Base-by-base conservation (phyloP, 108 stramenopile species). In the Cylindrotheca fusiformis region DNA sequence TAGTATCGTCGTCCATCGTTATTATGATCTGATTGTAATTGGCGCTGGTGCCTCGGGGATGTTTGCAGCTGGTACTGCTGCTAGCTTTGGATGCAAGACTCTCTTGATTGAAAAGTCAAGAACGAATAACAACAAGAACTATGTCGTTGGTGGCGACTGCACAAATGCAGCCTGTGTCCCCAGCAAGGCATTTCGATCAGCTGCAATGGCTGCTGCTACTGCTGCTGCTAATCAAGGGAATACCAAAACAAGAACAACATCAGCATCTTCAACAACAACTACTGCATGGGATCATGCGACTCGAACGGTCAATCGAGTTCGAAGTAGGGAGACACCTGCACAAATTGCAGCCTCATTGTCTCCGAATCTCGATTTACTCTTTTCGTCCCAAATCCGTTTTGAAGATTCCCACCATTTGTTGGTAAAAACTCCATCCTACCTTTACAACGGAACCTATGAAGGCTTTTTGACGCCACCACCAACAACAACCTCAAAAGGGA, bases 161-260 rank as follows among this genome's bases (percentile, higher is more conserved):
- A 77, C 72, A 20, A 81, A 81, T 48, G 52, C 68, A 18, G 80
- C 80, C 5, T 81, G 80, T 56, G 76, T 81, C 14, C 80, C 80
- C 0, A 52, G 50, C 64, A 81, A 81, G 63, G 75, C 80, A 10
- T 21, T 81, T 22, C 65, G 76, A 10, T 69, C 68, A 4, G 49
- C 55, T 10, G 80, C 76, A 5, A 48, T 67, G 8, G 48, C 68
- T 54, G 56, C 61, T 17, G 1, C 14, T 14, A 33, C 30, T 28
- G 47, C 36, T 28, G n/a, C 17, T 55, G 22, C 48, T 18, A 45
- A 23, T 3, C 18, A 25, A 2, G 21, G 33, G 6, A 45, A 20
- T 32, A 10, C 14, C 23, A 57, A 23, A 21, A 67, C 32, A 14
- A 33, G 24, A n/a, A n/a, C n/a, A n/a, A n/a, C n/a, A 18, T 22